Base-by-base conservation (phyloP, 2,329 filamentous ascomycete species). In the Apiospora rasikravindrae region DNA sequence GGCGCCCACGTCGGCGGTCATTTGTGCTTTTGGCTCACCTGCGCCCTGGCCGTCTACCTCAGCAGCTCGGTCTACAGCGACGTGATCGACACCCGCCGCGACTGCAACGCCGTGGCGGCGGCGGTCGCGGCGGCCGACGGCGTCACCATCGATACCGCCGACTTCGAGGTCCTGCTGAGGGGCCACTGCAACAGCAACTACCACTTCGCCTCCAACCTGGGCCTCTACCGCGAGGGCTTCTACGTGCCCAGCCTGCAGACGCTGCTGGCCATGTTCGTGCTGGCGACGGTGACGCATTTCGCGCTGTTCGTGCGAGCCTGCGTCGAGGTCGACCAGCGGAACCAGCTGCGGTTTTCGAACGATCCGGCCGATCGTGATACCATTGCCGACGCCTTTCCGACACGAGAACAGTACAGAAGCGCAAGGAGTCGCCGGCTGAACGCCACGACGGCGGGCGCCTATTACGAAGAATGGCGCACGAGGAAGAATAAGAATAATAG, bases 231-330 rank as follows among this genome's bases (percentile, higher is more conserved):
- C 29, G 69, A 72, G 47, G 64, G 57, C 61, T 70, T 69, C 61
- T 74, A 79, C 71, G 26, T 78, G 24, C 76, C 77, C 0, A 70
- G 73, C 91, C 90, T 64, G 77, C 76, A 73, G 45, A 76, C 76
- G 40, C 44, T 98, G 40, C 86, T 98, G 76, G 89, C 92, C 5
- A 93, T 98, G 78, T 89, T 94, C 45, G 92, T 90, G 33, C 84
- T 92, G 53, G 93, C 95, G 0, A 89, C 94, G 77, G 85, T 98
- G 71, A 87, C 95, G 45, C 96, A 98, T 78, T 89, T 98, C 75
- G 87, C 90, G 61, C 98, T 96, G 7, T 96, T 95, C 83, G 91
- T 80, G 14, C 47, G 79, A 33, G 79, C 78, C 22, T 80, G 79
- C 73, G 76, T 80, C 73, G 79, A 80, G 44, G 79, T 78, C 11